A percentile compares a stretch with the other conserved stretches of the same genome.
phyloP scores from a whole-genome alignment of 371 early-diverging fungal species.

The Mucor sp. region DNA sequence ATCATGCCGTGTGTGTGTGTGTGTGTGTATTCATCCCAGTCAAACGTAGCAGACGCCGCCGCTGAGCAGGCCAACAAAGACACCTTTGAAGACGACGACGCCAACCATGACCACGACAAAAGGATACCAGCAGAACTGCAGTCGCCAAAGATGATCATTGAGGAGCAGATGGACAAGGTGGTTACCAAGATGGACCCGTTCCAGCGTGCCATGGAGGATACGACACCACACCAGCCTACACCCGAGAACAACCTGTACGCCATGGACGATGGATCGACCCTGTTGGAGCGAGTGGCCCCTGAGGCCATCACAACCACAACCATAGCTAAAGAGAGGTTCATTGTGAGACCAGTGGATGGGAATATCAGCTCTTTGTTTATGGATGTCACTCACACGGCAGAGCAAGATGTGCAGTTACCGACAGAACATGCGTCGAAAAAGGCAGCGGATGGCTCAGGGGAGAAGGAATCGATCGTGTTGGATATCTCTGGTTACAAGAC shows the following conservation, averaged over 20 bases:
- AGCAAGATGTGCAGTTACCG: not conserved
- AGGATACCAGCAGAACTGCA: constrained; percentile 42
- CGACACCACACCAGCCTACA: constrained; percentile 14
- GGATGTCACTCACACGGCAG: constrained; percentile 44
- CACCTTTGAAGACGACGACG: constrained; percentile 53
- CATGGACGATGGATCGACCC: constrained; percentile 41
- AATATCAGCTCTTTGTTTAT: constrained; percentile 36
- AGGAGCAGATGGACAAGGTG: constrained; percentile 52
- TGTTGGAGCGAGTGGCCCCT: constrained; percentile 40
- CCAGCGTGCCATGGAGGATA: not conserved
- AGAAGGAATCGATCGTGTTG: constrained; percentile 48
- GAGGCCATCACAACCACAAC: constrained; percentile 46
- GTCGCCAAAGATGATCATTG: constrained; percentile 55
- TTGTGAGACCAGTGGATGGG: constrained; percentile 44
- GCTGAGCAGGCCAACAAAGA: constrained; percentile 19
- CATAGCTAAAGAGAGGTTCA: constrained; percentile 46
- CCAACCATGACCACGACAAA: constrained; percentile 10
- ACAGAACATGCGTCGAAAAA: constrained; percentile 10
- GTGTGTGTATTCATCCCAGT: not conserved
- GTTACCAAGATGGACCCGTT: constrained; percentile 42
- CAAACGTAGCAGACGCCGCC: not conserved
- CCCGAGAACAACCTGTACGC: constrained; percentile 38
- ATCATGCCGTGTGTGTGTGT: no score
- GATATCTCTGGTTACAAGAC: constrained; percentile 67
- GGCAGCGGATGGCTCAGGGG: not conserved